Conservation (phyloP, 73 alveolate genomes). For the Tetrahymena malaccensis region DNA sequence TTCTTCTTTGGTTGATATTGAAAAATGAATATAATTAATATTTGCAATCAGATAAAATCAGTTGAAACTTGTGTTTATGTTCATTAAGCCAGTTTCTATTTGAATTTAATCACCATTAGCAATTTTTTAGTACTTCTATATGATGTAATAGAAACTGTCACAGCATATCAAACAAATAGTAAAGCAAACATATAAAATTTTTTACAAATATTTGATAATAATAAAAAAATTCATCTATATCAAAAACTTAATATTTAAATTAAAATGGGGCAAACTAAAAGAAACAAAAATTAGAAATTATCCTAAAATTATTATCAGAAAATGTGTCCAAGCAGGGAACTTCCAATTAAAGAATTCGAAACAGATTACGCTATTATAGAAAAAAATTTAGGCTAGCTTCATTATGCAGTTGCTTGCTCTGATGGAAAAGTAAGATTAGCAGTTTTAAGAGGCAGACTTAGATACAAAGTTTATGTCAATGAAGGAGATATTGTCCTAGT, state of each 20-base stretch:
- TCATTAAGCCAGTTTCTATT: not conserved
- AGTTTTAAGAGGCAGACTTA: slow-evolving; percentile 90
- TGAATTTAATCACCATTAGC: not conserved
- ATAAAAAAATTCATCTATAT: not conserved
- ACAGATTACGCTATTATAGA: not conserved
- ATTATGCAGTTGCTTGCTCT: not conserved
- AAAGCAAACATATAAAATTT: not conserved
- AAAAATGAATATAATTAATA: not conserved
- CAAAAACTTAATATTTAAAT: not conserved
- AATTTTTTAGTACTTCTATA: not conserved
- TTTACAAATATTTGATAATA: not conserved
- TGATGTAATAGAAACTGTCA: not conserved
- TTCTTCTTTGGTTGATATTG: not conserved
- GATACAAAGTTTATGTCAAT: slow-evolving; percentile 91
- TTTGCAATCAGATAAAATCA: not conserved
- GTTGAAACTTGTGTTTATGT: not conserved
- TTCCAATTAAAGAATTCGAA: not conserved
- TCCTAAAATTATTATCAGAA: not conserved
- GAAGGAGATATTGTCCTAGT: slow-evolving; percentile 91
- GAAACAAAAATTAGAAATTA: not conserved
- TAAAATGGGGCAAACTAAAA: not conserved
- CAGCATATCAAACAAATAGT: not conserved
- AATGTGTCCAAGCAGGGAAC: not conserved
- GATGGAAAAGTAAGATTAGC: slow-evolving; percentile 91
- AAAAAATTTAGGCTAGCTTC: not conserved